These are phyloP conservation scores for Tylopilus orsonianus DNA, from an alignment of 1,284 basidiomycete genomes.

Conservation along the genomic window DNA sequence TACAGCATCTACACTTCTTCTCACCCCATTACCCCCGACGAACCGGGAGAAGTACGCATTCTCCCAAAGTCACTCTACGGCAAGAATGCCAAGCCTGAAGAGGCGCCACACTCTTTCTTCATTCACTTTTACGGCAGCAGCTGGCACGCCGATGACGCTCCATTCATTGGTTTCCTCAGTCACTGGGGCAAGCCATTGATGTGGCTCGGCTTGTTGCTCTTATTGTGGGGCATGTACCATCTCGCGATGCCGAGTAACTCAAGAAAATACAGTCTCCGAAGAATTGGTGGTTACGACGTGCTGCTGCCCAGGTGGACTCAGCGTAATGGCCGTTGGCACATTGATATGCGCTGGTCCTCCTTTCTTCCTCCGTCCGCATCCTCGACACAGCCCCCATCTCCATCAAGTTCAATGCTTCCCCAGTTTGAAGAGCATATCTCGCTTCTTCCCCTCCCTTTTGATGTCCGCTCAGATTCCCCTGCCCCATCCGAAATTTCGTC, in stretches of 20 bases:
- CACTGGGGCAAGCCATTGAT: conserved; percentile 84
- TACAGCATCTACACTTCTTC: conserved; percentile 80
- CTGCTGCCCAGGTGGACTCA: conserved; percentile 69
- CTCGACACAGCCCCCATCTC: conserved; percentile 50
- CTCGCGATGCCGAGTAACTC: conserved; percentile 58
- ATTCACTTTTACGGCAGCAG: conserved; percentile 95
- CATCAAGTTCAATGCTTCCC: conserved; percentile 42
- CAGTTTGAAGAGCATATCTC: conserved; percentile 56
- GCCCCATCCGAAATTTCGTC: conserved; percentile 48
- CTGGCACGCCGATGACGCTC: conserved; percentile 95
- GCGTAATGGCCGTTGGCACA: conserved; percentile 67
- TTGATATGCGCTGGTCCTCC: conserved; percentile 65
- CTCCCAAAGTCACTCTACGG: conserved; percentile 94
- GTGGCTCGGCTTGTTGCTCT: conserved; percentile 74
- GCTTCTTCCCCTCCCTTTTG: conserved; percentile 63
- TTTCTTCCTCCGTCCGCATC: conserved; percentile 48
- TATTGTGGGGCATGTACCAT: conserved; percentile 67
- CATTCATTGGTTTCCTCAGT: conserved; percentile 88
- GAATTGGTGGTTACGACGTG: conserved; percentile 72
- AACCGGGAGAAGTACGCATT: conserved; percentile 76
- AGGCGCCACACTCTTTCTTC: conserved; percentile 93
- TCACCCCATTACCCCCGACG: conserved; percentile 56
- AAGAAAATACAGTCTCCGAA: conserved; percentile 56
- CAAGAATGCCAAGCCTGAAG: conserved; percentile 85
- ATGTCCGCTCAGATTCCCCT: conserved; percentile 56